phyloP scores from a whole-genome alignment of 495 filamentous ascomycete species.

The Evernia prunastri region DNA sequence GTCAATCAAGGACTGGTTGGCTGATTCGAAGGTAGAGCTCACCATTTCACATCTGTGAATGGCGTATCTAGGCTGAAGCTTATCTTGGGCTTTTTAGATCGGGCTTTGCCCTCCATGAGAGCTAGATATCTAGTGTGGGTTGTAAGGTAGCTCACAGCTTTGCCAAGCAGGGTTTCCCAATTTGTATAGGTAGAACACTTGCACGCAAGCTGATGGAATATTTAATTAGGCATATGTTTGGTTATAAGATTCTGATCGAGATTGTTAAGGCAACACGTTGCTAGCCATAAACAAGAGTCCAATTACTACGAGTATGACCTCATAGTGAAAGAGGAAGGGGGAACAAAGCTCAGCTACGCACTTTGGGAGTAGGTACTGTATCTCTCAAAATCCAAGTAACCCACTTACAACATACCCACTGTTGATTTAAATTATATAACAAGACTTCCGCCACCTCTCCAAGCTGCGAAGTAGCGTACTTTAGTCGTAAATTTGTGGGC shows the following conservation, averaged over 20 bases:
- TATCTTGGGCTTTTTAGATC: conserved; percentile 24
- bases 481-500: too few relatives aligned
- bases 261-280: not conserved
- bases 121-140: not conserved
- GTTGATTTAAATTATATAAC: too few relatives aligned
- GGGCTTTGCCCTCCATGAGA: conserved; percentile 1
- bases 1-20: not conserved
- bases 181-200: too few relatives aligned
- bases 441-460: too few relatives aligned
- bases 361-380: too few relatives aligned
- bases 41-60: conserved; percentile 32
- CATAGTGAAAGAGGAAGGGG: not conserved
- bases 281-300: not conserved
- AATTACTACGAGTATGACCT: not conserved
- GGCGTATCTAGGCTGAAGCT: conserved; percentile 34
- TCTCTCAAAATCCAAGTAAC: too few relatives aligned
- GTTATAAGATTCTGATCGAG: not conserved
- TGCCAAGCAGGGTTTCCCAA: too few relatives aligned
- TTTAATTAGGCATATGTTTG: not conserved
- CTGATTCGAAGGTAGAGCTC: not conserved
- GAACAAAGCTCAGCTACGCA: too few relatives aligned
- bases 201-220: not conserved
- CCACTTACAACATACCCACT: too few relatives aligned
- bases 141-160: not conserved
- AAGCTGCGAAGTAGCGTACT: too few relatives aligned